These are phyloP conservation scores for Durusdinium trenchii DNA, from an alignment of 73 alveolate species.

Conservation along the genomic window DNA sequence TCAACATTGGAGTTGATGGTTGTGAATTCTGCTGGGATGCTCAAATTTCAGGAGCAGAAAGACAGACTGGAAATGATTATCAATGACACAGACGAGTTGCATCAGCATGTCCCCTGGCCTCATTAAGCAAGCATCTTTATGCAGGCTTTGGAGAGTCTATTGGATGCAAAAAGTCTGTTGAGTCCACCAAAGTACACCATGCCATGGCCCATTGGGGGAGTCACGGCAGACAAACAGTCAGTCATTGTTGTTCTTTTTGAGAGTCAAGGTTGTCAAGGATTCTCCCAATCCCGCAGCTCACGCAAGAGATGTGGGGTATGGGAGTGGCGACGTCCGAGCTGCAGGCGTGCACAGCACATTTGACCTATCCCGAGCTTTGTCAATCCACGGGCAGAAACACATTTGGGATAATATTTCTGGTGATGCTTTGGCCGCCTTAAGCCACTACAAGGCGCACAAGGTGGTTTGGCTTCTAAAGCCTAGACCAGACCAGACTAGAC, in stretches of 20 bases:
- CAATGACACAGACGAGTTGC: neutral
- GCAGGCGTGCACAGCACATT: neutral
- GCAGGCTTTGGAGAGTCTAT: neutral
- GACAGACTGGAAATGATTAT: neutral
- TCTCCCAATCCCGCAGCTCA: neutral
- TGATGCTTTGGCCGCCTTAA: neutral
- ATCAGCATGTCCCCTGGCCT: neutral
- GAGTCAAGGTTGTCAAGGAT: neutral
- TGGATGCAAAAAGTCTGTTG: neutral
- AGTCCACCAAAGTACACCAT: neutral
- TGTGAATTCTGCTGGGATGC: neutral
- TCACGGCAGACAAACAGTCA: neutral
- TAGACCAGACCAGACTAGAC: neutral
- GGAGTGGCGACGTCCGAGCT: neutral
- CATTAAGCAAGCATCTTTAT: neutral
- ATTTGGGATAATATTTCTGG: slow-evolving; percentile 34
- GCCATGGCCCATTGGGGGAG: neutral
- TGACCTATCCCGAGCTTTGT: neutral
- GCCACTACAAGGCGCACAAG: neutral
- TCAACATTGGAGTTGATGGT: neutral
- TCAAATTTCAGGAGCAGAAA: neutral
- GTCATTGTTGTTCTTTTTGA: neutral
- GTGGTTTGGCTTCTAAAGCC: neutral
- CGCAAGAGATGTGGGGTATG: neutral
- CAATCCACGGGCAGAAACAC: slow-evolving; percentile 14